These are phyloP conservation scores for Spizellomyces sp. DNA, from an alignment of 192 early-diverging fungal species.

Conservation along the genomic window DNA sequence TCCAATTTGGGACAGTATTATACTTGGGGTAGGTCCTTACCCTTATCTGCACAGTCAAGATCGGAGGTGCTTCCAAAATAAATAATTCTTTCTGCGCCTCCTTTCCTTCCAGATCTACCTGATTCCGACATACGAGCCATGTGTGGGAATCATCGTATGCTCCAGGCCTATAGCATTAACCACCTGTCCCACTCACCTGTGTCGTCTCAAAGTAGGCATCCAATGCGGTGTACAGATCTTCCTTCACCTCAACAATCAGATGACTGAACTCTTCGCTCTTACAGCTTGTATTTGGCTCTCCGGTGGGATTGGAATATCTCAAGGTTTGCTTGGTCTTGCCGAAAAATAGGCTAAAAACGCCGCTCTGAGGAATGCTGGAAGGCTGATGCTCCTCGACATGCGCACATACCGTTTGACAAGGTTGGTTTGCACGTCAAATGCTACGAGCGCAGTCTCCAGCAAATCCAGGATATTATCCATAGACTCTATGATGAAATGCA, in stretches of 20 bases:
- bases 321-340: slow-evolving; percentile 40
- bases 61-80: slow-evolving; percentile 28
- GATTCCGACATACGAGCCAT: too few relatives aligned
- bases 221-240: slow-evolving; percentile 33
- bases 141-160: not conserved
- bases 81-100: slow-evolving; percentile 11
- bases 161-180: not conserved
- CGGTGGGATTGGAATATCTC: slow-evolving; percentile 14
- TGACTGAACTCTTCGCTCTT: slow-evolving; percentile 45
- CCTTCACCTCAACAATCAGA: slow-evolving; percentile 36
- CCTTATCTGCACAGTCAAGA: slow-evolving; percentile 38
- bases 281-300: slow-evolving; percentile 4
- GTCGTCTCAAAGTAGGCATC: slow-evolving; percentile 32
- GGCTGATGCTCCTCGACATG: not conserved
- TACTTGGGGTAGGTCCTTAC: slow-evolving; percentile 1
- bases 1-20: too few relatives aligned
- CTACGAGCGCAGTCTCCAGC: slow-evolving; percentile 21
- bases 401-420: slow-evolving; percentile 1
- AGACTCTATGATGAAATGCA: slow-evolving; percentile 23
- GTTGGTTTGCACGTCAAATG: not conserved
- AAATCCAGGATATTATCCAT: slow-evolving; percentile 48
- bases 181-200: slow-evolving; percentile 9
- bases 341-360: slow-evolving; percentile 33
- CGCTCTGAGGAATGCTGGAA: too few relatives aligned
- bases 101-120: slow-evolving; percentile 36